Evolutionary conservation across 1,139 yeast genomes (phyloP), one percentile per base, ranked within the genome.

Genomic region (Scheffersomyces lignicola): DNA sequence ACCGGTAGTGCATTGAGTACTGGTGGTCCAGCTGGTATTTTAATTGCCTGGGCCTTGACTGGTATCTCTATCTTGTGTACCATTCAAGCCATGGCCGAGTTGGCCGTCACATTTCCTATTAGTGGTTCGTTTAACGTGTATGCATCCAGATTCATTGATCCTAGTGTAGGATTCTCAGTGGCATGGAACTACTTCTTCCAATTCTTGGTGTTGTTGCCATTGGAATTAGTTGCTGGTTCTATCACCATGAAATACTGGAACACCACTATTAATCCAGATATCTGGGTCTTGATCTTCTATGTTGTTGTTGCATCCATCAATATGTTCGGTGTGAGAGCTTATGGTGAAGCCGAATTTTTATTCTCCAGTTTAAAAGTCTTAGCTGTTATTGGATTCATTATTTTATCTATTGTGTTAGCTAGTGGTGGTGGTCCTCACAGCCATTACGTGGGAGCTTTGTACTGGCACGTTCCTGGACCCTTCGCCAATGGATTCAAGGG

Each of bases 1-100:
- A 52, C 58, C 29, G 65, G 65, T 11, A 45, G 52, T 16, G 70
- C 71, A 16, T 57, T 82, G 32, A 53, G 61, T 27, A 60, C 62
- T 23, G 83, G 83, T 34, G 89, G 90, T 10, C 87, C 89, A 3
- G 86, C 80, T 4, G 82, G 82, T 34, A 65, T 81, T 36, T 52
- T 83, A 14, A 69, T 78, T 35, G 83, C 81, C 7, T 81, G 63
- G 62, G 38, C 47, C 1, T 34, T 59, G 7, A 53, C 58, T 5
- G 61, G 62, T 10, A 36, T 56, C 10, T 51, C 58, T 1, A 58
- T 59, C 5, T 52, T 54, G 33, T 52, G 51, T 29, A 65, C 71
- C 17, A 62, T 65, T 51, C 71, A 65, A 49, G 70, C 69, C 3
- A 54, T 65, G 42, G 72, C 71, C 8, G 73, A 66, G 41, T 51